Evolutionary conservation across 1,284 basidiomycete genomes (phyloP).

Genomic region (Cryptococcus hybrid): DNA sequence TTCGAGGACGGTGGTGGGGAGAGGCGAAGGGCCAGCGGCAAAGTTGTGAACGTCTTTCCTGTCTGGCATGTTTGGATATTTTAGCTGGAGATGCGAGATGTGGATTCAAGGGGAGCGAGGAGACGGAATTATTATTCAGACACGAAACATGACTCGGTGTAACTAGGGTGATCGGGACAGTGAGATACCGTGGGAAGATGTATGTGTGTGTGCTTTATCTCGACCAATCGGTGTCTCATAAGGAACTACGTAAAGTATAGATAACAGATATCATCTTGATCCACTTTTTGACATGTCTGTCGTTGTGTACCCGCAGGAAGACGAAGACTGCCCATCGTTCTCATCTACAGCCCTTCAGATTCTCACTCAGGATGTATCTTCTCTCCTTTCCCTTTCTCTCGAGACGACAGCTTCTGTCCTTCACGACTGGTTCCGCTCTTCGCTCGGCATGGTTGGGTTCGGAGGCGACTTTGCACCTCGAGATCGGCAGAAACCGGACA

Average conservation of each 20-base stretch:
- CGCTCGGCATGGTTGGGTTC: slow-evolving; percentile 25
- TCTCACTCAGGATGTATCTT: slow-evolving; percentile 39
- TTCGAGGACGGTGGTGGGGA: slow-evolving; percentile 76
- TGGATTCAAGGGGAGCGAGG: neutral
- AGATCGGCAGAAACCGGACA: neutral
- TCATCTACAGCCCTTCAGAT: slow-evolving; percentile 26
- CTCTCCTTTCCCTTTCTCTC: slow-evolving; percentile 36
- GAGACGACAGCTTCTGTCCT: slow-evolving; percentile 32
- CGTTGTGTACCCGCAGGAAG: neutral
- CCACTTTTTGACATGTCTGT: neutral
- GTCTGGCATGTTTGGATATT: slow-evolving; percentile 8
- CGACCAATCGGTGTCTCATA: neutral
- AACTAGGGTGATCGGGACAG: neutral
- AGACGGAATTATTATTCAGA: neutral
- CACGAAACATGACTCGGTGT: neutral
- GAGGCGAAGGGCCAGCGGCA: slow-evolving; percentile 84
- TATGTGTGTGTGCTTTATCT: neutral
- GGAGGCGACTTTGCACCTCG: slow-evolving; percentile 14
- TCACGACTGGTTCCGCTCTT: slow-evolving; percentile 25
- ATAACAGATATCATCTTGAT: no score
- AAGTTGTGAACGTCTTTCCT: slow-evolving; percentile 72
- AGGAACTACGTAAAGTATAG: no score
- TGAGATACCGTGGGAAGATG: neutral
- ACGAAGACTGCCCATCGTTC: neutral
- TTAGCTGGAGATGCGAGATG: neutral